Conservation (phyloP, 345 rosid genomes). For the Ceriops decandra region DNA sequence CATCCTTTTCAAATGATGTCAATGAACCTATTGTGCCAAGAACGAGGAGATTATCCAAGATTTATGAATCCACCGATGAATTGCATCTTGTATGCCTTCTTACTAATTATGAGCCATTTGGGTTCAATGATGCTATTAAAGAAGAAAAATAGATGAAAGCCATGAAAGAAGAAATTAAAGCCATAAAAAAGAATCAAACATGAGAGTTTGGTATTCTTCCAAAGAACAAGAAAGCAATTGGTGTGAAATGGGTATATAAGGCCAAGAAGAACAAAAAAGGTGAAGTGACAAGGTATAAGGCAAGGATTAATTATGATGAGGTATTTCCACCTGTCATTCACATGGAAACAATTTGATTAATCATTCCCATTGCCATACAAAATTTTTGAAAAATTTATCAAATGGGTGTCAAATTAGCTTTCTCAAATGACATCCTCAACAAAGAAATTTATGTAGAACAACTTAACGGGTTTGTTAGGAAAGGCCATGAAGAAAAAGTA, state of each 20-base stretch:
- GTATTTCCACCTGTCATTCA: not conserved
- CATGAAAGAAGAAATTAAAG: not conserved
- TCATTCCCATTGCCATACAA: not conserved
- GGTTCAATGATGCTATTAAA: not conserved
- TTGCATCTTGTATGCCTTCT: not conserved
- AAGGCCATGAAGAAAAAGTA: not conserved
- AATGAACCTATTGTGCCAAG: not conserved
- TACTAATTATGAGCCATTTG: not conserved
- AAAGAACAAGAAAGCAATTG: not conserved
- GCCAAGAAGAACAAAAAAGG: not conserved
- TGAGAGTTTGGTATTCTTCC: not conserved
- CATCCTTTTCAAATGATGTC: not conserved
- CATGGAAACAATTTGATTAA: not conserved
- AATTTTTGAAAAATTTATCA: not conserved
- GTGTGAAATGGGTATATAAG: not conserved
- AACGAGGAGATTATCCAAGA: not conserved
- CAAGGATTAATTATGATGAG: not conserved
- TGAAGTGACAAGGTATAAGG: not conserved
- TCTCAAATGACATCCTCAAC: not conserved
- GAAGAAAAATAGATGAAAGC: not conserved
- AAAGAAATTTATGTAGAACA: not conserved
- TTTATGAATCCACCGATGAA: not conserved
- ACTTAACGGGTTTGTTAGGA: no score
- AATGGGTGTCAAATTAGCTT: not conserved
- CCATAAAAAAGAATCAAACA: not conserved